Percentiles rank a stretch among this genome's conserved stretches.
phyloP scores from a whole-genome alignment of 345 rosid genomes.

The Pugionium dolabratum region DNA sequence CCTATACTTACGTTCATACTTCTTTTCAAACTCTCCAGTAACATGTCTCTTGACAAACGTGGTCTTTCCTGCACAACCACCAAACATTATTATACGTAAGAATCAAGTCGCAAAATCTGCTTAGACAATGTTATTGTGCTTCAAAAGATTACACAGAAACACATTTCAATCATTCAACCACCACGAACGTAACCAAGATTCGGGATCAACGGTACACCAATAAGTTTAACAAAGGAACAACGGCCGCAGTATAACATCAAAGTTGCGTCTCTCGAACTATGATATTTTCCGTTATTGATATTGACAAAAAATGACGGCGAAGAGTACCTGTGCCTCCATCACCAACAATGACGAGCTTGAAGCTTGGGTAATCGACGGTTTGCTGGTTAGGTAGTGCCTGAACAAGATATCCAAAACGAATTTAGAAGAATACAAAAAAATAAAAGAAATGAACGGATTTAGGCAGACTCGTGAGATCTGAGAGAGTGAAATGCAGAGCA shows the following conservation, averaged over 20 bases:
- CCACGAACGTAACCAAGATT: neutral
- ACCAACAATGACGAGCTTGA: conserved; percentile 94
- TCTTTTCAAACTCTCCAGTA: conserved; percentile 96
- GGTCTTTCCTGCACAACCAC: conserved; percentile 62
- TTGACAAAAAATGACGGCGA: neutral
- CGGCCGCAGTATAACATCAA: neutral
- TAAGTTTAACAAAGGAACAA: neutral
- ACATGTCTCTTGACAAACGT: conserved; percentile 91
- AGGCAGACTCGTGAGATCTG: too few relatives aligned
- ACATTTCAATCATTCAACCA: neutral
- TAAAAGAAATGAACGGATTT: too few relatives aligned
- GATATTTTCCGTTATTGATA: neutral
- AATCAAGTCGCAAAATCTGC: neutral
- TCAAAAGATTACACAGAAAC: too few relatives aligned
- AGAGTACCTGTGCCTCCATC: conserved; percentile 86
- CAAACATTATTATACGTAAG: neutral
- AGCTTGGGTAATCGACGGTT: conserved; percentile 70
- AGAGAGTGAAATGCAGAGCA: neutral
- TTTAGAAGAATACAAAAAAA: too few relatives aligned
- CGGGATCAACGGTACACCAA: neutral
- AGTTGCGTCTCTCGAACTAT: neutral
- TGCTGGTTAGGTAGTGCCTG: conserved; percentile 79
- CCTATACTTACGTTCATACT: conserved; percentile 74
- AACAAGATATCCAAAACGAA: neutral
- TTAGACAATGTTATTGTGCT: too few relatives aligned